Evolutionary conservation across 2,329 filamentous ascomycete species (phyloP).

Genomic region (Sporothrix curviconia): DNA sequence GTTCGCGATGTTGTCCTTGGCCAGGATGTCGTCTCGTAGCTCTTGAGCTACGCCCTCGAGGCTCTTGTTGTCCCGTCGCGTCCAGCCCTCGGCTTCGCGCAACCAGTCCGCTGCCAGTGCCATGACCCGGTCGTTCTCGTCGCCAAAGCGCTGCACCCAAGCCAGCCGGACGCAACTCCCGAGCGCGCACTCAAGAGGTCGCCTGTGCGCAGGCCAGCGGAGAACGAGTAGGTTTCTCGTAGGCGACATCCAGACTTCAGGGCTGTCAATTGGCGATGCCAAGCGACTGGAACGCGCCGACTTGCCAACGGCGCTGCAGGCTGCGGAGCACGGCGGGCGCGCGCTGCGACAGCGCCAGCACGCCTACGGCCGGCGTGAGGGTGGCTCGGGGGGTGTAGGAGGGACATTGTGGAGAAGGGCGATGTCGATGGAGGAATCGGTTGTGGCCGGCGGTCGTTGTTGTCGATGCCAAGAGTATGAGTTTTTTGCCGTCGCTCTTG

Average conservation of each 20-base stretch:
- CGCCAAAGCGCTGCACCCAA: conserved; percentile 76
- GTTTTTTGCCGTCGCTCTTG: too few species aligned
- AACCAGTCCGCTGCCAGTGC: conserved; percentile 75
- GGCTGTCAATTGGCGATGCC: conserved; percentile 58
- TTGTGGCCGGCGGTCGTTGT: too few species aligned
- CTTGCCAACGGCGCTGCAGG: conserved; percentile 48
- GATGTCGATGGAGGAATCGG: neutral
- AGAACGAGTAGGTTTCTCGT: conserved; percentile 82
- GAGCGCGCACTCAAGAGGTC: conserved; percentile 73
- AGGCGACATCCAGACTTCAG: conserved; percentile 76
- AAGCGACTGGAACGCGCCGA: conserved; percentile 47
- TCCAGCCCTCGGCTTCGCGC: conserved; percentile 73
- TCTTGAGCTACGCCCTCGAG: conserved; percentile 64
- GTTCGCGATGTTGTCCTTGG: conserved; percentile 69
- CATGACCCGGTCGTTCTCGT: conserved; percentile 77
- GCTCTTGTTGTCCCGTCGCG: conserved; percentile 53
- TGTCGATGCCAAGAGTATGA: too few species aligned
- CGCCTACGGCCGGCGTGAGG: conserved; percentile 50
- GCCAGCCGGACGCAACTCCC: conserved; percentile 66
- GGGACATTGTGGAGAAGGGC: conserved; percentile 32
- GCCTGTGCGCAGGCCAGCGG: conserved; percentile 76
- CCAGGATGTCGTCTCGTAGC: conserved; percentile 72
- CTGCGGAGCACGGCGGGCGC: conserved; percentile 50
- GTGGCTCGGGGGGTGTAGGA: conserved; percentile 52
- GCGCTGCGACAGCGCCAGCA: conserved; percentile 53